A percentile compares a stretch with the other conserved stretches of the same genome.
These are phyloP conservation scores for Verticillium zaregamsianum DNA, from an alignment of 2,329 filamentous ascomycete genomes.

Conservation along the genomic window DNA sequence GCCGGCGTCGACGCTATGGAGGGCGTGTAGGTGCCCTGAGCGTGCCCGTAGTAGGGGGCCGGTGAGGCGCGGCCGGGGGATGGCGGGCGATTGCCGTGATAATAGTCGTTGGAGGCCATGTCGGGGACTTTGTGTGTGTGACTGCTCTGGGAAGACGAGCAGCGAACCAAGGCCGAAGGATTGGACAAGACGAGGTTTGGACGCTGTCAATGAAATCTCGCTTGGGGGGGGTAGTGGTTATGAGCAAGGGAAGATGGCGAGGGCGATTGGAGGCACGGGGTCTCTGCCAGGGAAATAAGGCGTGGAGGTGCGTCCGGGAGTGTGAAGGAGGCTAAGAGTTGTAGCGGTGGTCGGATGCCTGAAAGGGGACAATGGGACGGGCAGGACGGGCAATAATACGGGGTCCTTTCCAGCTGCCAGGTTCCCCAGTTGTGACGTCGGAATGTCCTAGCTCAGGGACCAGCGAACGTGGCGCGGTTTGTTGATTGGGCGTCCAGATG, in stretches of 20 bases:
- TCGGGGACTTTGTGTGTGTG: slow-evolving; percentile 15
- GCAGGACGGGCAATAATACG: neutral
- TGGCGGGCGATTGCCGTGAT: slow-evolving; percentile 38
- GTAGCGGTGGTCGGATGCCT: neutral
- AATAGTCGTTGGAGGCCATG: slow-evolving; percentile 67
- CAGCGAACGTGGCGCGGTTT: neutral
- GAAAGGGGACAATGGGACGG: neutral
- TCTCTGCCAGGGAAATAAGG: neutral
- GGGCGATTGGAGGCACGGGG: slow-evolving; percentile 5
- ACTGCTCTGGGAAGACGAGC: neutral
- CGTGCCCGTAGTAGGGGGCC: slow-evolving; percentile 35
- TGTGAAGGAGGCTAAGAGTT: neutral
- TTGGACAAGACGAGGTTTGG: neutral
- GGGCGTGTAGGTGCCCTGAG: slow-evolving; percentile 32
- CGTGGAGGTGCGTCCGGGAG: slow-evolving; percentile 1
- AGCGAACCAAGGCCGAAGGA: neutral
- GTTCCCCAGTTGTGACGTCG: neutral
- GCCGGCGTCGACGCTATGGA: slow-evolving; percentile 34
- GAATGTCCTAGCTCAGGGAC: neutral
- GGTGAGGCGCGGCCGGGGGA: slow-evolving; percentile 31
- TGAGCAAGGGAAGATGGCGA: neutral
- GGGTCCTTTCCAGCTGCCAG: neutral
- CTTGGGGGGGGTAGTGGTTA: slow-evolving; percentile 5
- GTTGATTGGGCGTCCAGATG: neutral
- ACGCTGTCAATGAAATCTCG: slow-evolving; percentile 8